Conservation (phyloP, 2,329 filamentous ascomycete genomes). For the Orbilia oligospora region DNA sequence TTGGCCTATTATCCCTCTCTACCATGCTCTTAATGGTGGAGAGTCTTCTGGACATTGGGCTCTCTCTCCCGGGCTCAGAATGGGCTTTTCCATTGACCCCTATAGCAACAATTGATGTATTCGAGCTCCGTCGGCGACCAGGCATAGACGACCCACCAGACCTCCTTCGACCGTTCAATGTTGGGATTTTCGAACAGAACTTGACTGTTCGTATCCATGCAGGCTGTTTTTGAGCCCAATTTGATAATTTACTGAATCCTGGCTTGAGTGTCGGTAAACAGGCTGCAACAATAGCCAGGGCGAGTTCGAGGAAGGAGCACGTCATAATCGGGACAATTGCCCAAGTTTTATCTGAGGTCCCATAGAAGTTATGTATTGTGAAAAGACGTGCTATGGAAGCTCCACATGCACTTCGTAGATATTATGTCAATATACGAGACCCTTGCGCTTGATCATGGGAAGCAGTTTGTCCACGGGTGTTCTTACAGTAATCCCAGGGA, state of each 20-base stretch:
- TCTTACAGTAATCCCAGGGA: slow-evolving; percentile 46
- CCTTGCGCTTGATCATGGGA: not conserved
- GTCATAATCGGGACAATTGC: slow-evolving; percentile 52
- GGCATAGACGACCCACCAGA: not conserved
- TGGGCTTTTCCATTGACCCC: slow-evolving; percentile 9
- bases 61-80: slow-evolving; percentile 25
- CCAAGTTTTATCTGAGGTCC: slow-evolving; percentile 42
- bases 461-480: not conserved
- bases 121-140: slow-evolving; percentile 4
- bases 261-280: slow-evolving; percentile 49
- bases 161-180: slow-evolving; percentile 20
- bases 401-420: slow-evolving; percentile 33
- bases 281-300: slow-evolving; percentile 37
- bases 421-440: too few relatives aligned
- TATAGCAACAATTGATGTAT: too few relatives aligned
- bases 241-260: slow-evolving; percentile 32
- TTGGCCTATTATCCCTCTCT: slow-evolving; percentile 3
- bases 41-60: slow-evolving; percentile 1
- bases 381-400: slow-evolving; percentile 46
- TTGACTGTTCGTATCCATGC: not conserved
- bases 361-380: slow-evolving; percentile 49
- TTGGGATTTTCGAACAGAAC: slow-evolving; percentile 31
- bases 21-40: slow-evolving; percentile 37
- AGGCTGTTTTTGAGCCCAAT: slow-evolving; percentile 21
- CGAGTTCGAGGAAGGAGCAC: slow-evolving; percentile 43